These are phyloP conservation scores for Hymenoscyphus linearis DNA, from an alignment of 2,329 filamentous ascomycete genomes.

Conservation along the genomic window DNA sequence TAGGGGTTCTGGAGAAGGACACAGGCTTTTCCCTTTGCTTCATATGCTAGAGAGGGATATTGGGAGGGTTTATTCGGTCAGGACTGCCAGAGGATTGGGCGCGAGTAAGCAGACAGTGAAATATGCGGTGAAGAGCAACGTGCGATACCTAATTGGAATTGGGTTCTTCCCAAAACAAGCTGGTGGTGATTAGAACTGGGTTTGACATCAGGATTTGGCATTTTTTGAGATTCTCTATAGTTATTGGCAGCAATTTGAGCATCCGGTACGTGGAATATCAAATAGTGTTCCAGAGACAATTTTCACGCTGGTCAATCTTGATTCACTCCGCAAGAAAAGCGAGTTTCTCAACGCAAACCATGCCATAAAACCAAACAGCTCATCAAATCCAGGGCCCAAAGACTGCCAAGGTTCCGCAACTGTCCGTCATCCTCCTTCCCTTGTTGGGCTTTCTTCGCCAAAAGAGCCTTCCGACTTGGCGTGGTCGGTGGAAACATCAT, in stretches of 20 bases:
- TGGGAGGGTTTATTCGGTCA: background rate
- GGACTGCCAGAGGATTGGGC: background rate
- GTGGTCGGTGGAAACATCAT: background rate
- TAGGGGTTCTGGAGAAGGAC: background rate
- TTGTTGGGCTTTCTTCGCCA: background rate
- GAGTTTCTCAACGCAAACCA: background rate
- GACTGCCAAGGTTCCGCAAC: background rate
- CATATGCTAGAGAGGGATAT: background rate
- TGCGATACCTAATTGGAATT: background rate
- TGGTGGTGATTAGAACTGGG: background rate
- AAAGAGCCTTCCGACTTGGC: background rate
- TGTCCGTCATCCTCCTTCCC: background rate
- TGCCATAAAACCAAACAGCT: background rate
- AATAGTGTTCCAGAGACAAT: background rate
- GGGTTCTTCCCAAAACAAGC: background rate
- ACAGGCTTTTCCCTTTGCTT: background rate
- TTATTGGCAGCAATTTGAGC: background rate
- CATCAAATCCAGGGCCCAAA: background rate
- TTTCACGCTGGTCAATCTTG: background rate
- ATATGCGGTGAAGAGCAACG: background rate
- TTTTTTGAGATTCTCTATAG: background rate
- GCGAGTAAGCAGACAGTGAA: background rate
- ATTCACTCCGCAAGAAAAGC: background rate
- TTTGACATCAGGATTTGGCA: background rate
- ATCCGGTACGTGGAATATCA: background rate